phyloP scores from a whole-genome alignment of 176 grass and related monocot species.

The Dendrocalamus sinicus region DNA sequence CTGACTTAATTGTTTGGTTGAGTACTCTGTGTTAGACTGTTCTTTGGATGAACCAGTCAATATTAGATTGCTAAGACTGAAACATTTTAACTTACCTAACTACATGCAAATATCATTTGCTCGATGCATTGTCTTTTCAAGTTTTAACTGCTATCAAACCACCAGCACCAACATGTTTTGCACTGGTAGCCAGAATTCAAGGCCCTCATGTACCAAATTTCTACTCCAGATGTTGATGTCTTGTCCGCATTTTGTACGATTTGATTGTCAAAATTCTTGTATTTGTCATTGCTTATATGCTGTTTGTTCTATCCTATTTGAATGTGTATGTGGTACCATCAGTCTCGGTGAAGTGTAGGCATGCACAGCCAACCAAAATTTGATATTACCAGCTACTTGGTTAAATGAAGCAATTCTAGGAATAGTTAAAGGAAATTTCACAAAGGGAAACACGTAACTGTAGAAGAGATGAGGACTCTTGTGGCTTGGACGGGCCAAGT shows the following conservation, averaged over 20 bases:
- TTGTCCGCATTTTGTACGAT: not conserved
- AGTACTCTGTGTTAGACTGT: not conserved
- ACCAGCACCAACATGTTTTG: not conserved
- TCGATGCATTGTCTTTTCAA: not conserved
- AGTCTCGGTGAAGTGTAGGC: not conserved
- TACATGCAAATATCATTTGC: not conserved
- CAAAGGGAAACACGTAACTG: not conserved
- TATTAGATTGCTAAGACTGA: not conserved
- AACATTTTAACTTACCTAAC: not conserved
- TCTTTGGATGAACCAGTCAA: not conserved
- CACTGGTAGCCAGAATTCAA: conserved; percentile 13
- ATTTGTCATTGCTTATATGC: not conserved
- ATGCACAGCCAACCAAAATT: not conserved
- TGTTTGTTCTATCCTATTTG: conserved; percentile 17
- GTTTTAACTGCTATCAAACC: conserved; percentile 6
- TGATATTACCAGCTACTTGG: conserved; percentile 13
- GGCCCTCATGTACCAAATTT: not conserved
- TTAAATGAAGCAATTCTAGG: not conserved
- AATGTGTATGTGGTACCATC: not conserved
- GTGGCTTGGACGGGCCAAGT: not conserved
- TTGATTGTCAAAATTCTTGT: not conserved
- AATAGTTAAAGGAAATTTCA: not conserved
- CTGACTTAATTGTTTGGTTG: conserved; percentile 1
- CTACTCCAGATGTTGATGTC: not conserved
- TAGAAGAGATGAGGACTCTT: not conserved